phyloP scores from a whole-genome alignment of 768 basidiomycete species.

The Auriscalpium orientale region DNA sequence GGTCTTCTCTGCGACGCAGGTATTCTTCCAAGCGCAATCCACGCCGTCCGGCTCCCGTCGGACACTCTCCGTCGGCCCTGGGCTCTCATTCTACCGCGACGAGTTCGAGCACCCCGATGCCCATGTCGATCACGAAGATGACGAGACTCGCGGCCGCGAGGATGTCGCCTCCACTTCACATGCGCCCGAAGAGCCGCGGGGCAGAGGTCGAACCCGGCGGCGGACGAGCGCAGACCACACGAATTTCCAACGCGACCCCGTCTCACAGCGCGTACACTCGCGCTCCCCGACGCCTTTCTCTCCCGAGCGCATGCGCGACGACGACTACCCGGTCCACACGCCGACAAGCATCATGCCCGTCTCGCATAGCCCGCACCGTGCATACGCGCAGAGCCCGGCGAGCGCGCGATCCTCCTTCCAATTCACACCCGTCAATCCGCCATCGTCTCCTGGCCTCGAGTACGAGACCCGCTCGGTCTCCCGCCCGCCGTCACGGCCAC shows the following conservation, averaged over 20 bases:
- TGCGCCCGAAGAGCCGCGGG: constrained; percentile 7
- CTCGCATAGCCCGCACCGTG: no score
- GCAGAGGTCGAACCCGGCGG: constrained; percentile 18
- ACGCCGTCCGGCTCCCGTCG: constrained; percentile 35
- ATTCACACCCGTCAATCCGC: not conserved
- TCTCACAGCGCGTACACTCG: constrained; percentile 19
- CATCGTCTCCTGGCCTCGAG: not conserved
- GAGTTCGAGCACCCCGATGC: constrained; percentile 29
- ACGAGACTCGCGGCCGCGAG: not conserved
- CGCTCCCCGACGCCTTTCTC: constrained; percentile 21
- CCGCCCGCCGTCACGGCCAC: not conserved
- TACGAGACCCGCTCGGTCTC: constrained; percentile 1
- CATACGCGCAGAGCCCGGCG: not conserved
- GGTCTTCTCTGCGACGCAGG: constrained; percentile 61
- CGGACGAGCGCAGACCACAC: constrained; percentile 27
- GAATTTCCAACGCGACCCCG: constrained; percentile 22
- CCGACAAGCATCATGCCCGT: no score
- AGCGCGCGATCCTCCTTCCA: not conserved
- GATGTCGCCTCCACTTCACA: no score
- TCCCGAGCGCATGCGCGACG: no score
- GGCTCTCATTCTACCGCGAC: constrained; percentile 36
- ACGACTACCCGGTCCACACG: no score
- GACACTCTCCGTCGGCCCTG: constrained; percentile 42
- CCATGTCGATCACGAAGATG: constrained; percentile 23
- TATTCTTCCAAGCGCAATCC: constrained; percentile 60